Conservation (phyloP, 148 eudicot genomes). For the Euryodendron excelsum region DNA sequence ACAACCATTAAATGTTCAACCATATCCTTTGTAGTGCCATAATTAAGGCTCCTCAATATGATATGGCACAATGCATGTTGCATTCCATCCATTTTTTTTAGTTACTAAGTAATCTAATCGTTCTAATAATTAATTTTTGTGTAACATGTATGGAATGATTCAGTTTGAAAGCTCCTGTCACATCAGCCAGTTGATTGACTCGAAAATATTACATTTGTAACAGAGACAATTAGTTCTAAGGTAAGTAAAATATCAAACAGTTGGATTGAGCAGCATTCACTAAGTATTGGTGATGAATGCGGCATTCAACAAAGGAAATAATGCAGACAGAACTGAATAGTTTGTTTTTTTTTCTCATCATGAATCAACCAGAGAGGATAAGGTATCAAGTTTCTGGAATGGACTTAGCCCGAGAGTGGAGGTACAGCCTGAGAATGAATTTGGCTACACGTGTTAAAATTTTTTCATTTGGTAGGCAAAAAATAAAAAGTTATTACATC, state of each 20-base stretch:
- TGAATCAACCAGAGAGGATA: neutral
- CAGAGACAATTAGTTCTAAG: neutral
- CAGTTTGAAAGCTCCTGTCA: neutral
- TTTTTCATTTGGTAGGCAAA: neutral
- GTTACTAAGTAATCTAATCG: too few relatives aligned
- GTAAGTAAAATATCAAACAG: neutral
- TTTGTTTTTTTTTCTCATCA: neutral
- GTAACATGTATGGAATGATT: neutral
- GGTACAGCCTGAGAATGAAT: neutral
- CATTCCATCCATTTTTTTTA: too few relatives aligned
- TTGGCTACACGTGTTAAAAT: neutral
- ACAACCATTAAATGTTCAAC: too few relatives aligned
- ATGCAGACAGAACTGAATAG: neutral
- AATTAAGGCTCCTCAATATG: too few relatives aligned
- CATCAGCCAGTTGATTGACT: neutral
- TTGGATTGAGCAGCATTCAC: neutral
- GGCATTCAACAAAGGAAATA: constrained; percentile 3
- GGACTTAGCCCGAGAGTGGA: neutral
- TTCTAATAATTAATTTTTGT: too few relatives aligned
- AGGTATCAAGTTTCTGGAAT: neutral
- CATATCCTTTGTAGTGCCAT: too few relatives aligned
- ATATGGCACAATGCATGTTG: too few relatives aligned
- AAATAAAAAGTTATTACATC: neutral
- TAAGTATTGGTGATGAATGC: neutral
- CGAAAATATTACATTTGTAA: neutral